Base-by-base conservation (phyloP, 176 grass and related monocot genomes). In the Tuctoria greenei region DNA sequence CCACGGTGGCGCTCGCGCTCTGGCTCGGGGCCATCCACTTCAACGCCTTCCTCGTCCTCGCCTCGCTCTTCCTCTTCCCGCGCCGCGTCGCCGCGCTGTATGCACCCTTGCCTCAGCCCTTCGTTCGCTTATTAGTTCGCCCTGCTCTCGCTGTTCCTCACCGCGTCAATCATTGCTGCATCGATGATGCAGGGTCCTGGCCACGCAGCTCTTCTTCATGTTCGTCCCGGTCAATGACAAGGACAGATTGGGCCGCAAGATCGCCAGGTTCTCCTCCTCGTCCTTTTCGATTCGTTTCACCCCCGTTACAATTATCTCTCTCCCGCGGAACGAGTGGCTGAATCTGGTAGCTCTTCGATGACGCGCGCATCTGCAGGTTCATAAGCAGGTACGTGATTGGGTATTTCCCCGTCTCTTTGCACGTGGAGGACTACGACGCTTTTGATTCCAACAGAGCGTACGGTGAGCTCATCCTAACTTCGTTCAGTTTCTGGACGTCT, bases 21-120 rank as follows among this genome's bases (percentile, higher is more conserved):
- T 98, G 95, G 95, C 89, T 98, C 11, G 95, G 95, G 27, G 64
- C 57, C 75, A 92, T 98, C 89, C 89, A 98, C 86, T 76, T 94
- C 82, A 91, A 92, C 82, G 89, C 82, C 50, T 83, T 86, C 73
- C 82, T 98, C 39, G 57, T 92, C 56, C 73, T 98, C 38, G 68
- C 71, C 42, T 83, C 83, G 62, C 72, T 94, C 79, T 90, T 98
- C 83, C 52, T 97, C 86, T 77, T 98, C 75, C 84, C 94, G 9
- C 34, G 74, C 84, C 88, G 86, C 88, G 8, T 98, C 82, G 84
- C 89, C 60, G 80, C 86, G 25, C 46, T 89, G 95, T 94, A 56
- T 17, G 83, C 28, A 1, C 26, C n/a, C 10, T 45, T 0, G n/a
- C n/a, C n/a, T n/a, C n/a, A n/a, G n/a, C 31, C 21, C 41, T 25